Base-by-base conservation (phyloP, 139 green algal genomes). In the Bryopsis sp. region DNA sequence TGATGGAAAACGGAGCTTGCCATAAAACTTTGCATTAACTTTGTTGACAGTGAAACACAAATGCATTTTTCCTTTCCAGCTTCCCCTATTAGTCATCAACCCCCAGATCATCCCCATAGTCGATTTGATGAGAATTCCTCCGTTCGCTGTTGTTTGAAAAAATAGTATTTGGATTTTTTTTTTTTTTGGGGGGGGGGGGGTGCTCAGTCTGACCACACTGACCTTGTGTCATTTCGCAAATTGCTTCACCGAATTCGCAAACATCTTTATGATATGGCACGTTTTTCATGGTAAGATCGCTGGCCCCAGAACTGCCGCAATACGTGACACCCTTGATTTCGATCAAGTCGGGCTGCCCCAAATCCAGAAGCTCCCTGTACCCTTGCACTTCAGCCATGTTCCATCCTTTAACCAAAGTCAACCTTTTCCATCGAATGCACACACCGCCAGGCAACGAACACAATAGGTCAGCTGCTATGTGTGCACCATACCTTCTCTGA, bases 261-360 rank as follows among this genome's bases (percentile, higher is more conserved):
- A 95, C 84, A 35, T 94, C 88, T 29, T 73, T 69, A 62, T 95
- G 86, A 72, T 88, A 95, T 0, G 88, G 88, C 54, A 95, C 86
- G 59, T 93, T 95, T 66, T 84, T 76, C 85, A 95, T 95, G 28
- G 82, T 93, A 37, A 95, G 81, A 19, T 58, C 68, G 36, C 64
- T 84, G 34, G 82, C 75, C 2, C 57, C 72, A 28, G 68, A 76
- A 59, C 75, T 69, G 58, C 88, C 88, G 60, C 88, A 95, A 77
- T 89, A 95, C 11, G 88, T 95, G 32, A 93, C 86, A 19, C 88
- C 88, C 71, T 85, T 90, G 65, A 94, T 89, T 68, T 95, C 88
- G 11, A 95, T 89, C 73, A 95, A 92, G 74, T 95, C 88, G 7
- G 88, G 88, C 11, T 76, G 43, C 1, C 86, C 87, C 35, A 90